Base-by-base conservation (phyloP, 768 basidiomycete species). In the Pleurotus eryngii region DNA sequence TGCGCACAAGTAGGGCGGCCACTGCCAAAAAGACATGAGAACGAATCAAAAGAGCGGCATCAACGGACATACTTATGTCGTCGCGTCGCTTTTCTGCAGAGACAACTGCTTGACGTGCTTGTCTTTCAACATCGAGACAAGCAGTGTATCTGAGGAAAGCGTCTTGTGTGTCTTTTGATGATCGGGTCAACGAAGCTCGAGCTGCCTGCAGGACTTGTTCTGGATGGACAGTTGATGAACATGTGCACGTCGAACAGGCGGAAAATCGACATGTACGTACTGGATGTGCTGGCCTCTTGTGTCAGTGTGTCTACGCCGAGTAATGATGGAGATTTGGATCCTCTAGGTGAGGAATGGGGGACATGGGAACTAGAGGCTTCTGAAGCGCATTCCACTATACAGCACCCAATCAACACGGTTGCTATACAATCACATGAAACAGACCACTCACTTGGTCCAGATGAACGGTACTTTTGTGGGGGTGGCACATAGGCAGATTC, bases 131-230 rank as follows among this genome's bases (percentile, higher is more conserved):
- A 63, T 90, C 87, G 15, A 89, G 74, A 69, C 83, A 87, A 9
- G 81, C 76, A 9, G 82, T 89, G 63, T 90, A 90, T 50, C 82
- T 74, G 66, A 84, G 76, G 64, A 89, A 87, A 3, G 86, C 81
- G 43, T 89, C 87, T 63, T 89, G 85, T 0, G 86, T 85, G 49
- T 88, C 86, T 64, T 85, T 83, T 64, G 86, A 86, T 18, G 86
- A 84, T 45, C 86, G 79, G 45, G 78, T 63, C n/a, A 88, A 73
- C 4, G 83, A 76, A 47, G 76, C 75, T 30, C 86, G 84, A 17
- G 85, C 80, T 49, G 78, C 81, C 68, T 84, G 82, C 46, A 90
- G 74, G 59, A 80, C 80, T 77, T 85, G 80, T 63, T 82, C 83
- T 86, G 57, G 59, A 49, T 59, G 38, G 46, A 42, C 47, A 48